These are phyloP conservation scores for Solanum okadae DNA, from an alignment of 257 asterid genomes.

Conservation along the genomic window DNA sequence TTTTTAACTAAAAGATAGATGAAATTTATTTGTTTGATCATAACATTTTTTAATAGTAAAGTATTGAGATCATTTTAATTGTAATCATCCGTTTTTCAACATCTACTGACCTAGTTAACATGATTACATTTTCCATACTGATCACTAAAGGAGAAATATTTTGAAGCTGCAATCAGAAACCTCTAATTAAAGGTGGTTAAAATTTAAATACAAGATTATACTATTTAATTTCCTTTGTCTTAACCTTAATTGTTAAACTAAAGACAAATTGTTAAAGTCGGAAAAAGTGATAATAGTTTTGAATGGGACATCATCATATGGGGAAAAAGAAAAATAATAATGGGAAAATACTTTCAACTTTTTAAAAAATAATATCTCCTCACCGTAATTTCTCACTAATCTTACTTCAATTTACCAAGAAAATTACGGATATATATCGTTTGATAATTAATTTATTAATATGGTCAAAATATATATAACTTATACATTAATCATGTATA, in stretches of 20 bases:
- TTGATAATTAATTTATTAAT: too few species aligned
- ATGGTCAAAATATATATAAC: too few species aligned
- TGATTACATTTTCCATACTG: background rate
- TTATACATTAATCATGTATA: too few species aligned
- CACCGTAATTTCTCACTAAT: background rate
- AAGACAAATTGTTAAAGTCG: background rate
- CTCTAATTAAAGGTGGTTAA: background rate
- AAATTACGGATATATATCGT: too few species aligned
- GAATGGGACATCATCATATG: background rate
- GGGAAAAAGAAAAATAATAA: background rate
- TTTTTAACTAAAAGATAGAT: background rate
- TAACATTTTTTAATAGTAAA: background rate
- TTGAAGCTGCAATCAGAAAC: background rate
- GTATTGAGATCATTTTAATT: background rate
- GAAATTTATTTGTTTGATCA: background rate
- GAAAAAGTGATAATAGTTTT: background rate
- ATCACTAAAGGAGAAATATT: background rate
- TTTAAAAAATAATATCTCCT: background rate
- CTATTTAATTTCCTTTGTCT: background rate
- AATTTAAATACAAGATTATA: background rate
- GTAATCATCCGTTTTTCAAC: rapidly evolving
- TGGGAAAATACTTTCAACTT: background rate
- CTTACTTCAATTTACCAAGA: background rate
- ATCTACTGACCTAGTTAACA: background rate
- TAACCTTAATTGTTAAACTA: background rate